Evolutionary conservation across 2,329 filamentous ascomycete genomes (phyloP), one percentile per base, ranked within the genome.

Genomic region (Aspergillus terreus): DNA sequence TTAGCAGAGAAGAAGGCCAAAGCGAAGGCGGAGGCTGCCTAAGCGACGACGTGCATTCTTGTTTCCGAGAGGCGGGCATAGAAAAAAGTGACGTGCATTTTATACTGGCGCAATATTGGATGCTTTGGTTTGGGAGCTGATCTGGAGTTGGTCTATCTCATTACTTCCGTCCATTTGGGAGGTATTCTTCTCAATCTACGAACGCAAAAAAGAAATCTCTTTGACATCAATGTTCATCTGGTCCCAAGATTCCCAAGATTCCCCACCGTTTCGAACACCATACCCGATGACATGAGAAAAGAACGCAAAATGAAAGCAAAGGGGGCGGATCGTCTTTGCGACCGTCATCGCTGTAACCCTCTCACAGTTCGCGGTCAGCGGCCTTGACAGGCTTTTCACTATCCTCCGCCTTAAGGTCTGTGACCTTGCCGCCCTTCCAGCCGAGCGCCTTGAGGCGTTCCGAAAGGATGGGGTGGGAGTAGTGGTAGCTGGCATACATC

Each of bases 401-500:
- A 57, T 82, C 80, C 61, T 78, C 72, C 27, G 67, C 65, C 72
- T 82, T 80, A 53, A 66, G 65, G 50, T 75, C 73, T 32, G 74
- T 68, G 40, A 71, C 67, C 62, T 74, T 74, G 33, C 68, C 69
- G 55, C 89, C 84, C 66, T 86, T 85, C 92, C 92, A 99, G 58
- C 89, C 86, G 54, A 99, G 81, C 1, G 92, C 94, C 72, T 88
- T 90, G 64, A 99, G 80, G 64, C 94, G 85, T 81, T 99, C 95
- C 1, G 92, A 88, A 60, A 99, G 78, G 60, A 97, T 96, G 1
- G 94, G 94, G 75, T 99, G 94, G 21, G 92, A 96, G 80, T 95
- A 96, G 77, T 99, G 92, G 79, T 97, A 99, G 75, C 87, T 95
- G 49, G 94, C 94, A 73, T 95, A 99, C 82, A 96, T 85, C 88